These are phyloP conservation scores for Wilcoxina mikolae DNA, from an alignment of 495 filamentous ascomycete species.

Conservation along the genomic window DNA sequence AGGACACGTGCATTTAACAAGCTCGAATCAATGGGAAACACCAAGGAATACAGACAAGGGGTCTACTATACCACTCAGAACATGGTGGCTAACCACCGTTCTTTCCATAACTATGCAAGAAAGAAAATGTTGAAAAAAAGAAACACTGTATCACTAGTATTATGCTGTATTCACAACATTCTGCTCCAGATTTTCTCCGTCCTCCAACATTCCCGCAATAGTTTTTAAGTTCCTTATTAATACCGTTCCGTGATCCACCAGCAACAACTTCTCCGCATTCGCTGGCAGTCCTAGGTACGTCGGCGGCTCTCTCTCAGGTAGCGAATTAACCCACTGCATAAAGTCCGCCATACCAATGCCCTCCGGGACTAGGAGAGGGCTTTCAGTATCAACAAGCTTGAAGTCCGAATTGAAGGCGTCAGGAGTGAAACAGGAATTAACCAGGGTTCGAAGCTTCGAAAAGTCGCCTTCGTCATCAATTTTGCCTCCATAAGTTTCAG, in stretches of 20 bases:
- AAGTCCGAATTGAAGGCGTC: constrained; percentile 82
- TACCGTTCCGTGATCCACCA: constrained; percentile 75
- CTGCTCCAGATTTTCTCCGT: constrained; percentile 49
- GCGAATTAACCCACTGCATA: constrained; percentile 72
- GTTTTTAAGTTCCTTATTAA: constrained; percentile 72
- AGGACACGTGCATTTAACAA: too few relatives aligned
- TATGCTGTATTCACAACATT: too few relatives aligned
- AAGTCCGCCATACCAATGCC: constrained; percentile 76
- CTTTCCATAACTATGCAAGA: too few relatives aligned
- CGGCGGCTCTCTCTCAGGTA: constrained; percentile 91
- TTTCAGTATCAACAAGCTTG: constrained; percentile 51
- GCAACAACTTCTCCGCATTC: constrained; percentile 88
- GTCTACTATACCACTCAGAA: too few relatives aligned
- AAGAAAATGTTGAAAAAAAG: too few relatives aligned
- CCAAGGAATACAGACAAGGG: too few relatives aligned
- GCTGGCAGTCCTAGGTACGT: constrained; percentile 92
- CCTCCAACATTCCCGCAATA: constrained; percentile 74
- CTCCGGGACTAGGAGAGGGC: constrained; percentile 57
- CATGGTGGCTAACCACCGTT: too few relatives aligned
- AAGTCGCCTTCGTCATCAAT: constrained; percentile 90
- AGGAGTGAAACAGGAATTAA: constrained; percentile 63
- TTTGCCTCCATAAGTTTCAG: constrained; percentile 94
- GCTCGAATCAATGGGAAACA: too few relatives aligned
- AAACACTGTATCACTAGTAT: too few relatives aligned
- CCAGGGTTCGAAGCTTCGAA: constrained; percentile 50